These are phyloP conservation scores for Penicillium expansum DNA, from an alignment of 2,329 filamentous ascomycete genomes.

Conservation along the genomic window DNA sequence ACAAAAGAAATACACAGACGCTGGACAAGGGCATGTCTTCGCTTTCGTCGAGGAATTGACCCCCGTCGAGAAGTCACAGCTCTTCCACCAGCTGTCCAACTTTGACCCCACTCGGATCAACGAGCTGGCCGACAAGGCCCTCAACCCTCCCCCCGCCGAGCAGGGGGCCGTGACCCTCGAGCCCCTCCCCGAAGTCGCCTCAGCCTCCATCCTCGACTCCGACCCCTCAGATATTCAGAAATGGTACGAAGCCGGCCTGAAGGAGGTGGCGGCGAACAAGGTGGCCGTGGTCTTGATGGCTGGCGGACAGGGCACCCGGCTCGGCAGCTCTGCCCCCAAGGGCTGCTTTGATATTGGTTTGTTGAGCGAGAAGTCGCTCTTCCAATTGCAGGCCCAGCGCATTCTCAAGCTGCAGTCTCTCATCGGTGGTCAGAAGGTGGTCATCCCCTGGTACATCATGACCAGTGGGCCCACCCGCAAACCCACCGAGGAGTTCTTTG, in stretches of 20 bases:
- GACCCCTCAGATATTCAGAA: constrained; percentile 70
- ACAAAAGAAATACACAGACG: constrained; percentile 68
- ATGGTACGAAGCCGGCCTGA: constrained; percentile 75
- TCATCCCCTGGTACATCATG: constrained; percentile 99
- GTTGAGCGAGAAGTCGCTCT: constrained; percentile 87
- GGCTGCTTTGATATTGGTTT: constrained; percentile 96
- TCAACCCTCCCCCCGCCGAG: constrained; percentile 68
- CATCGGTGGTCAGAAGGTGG: constrained; percentile 61
- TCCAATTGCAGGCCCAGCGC: constrained; percentile 95
- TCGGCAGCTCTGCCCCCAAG: constrained; percentile 94
- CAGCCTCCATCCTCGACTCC: constrained; percentile 89
- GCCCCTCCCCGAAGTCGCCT: constrained; percentile 81
- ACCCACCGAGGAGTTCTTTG: constrained; percentile 91
- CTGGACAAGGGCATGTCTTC: constrained; percentile 78
- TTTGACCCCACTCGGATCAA: constrained; percentile 89
- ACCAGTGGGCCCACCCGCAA: constrained; percentile 90
- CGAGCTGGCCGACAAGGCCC: constrained; percentile 74
- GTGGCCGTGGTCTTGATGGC: constrained; percentile 92
- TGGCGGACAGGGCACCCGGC: constrained; percentile 89
- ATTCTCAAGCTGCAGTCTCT: constrained; percentile 83
- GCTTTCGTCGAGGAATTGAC: constrained; percentile 81
- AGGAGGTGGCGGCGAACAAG: constrained; percentile 65
- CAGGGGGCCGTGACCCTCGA: constrained; percentile 62
- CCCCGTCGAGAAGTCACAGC: constrained; percentile 67
- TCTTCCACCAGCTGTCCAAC: constrained; percentile 76